A percentile compares a stretch with the other conserved stretches of the same genome.
phyloP scores from a whole-genome alignment of 805 yeast genomes.

The Blastobotrys mokoenaii region DNA sequence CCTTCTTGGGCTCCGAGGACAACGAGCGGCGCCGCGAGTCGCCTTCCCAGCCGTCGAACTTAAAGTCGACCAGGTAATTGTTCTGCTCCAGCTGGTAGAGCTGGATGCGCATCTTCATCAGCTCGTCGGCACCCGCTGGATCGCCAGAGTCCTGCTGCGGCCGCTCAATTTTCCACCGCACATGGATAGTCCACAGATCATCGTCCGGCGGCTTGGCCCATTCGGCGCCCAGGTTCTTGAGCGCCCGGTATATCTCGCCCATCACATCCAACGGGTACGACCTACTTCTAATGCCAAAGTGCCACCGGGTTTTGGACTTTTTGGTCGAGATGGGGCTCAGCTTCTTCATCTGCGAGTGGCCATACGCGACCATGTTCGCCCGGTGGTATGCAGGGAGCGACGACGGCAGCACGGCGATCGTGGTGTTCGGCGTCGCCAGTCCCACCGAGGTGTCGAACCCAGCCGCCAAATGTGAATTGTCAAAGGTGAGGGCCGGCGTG shows the following conservation, averaged over 20 bases:
- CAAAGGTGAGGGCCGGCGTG: conserved; percentile 33
- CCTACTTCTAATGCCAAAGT: conserved; percentile 92
- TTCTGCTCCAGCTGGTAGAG: conserved; percentile 92
- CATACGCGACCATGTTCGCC: conserved; percentile 72
- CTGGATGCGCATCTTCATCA: conserved; percentile 96
- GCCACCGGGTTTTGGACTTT: conserved; percentile 94
- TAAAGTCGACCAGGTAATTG: conserved; percentile 91
- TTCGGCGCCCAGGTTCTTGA: conserved; percentile 90
- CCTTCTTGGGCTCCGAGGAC: conserved; percentile 24
- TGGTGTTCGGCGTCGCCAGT: conserved; percentile 50
- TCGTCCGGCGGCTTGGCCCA: conserved; percentile 81
- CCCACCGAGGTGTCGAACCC: conserved; percentile 21
- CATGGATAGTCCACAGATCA: conserved; percentile 91
- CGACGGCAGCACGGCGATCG: conserved; percentile 88
- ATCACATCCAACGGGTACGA: conserved; percentile 96
- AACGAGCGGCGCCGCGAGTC: conserved; percentile 6
- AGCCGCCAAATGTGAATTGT: conserved; percentile 30
- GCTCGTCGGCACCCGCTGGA: conserved; percentile 33
- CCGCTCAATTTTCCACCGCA: conserved; percentile 71
- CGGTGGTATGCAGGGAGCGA: conserved; percentile 91
- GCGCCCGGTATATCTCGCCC: conserved; percentile 95
- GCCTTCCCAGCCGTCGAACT: conserved; percentile 93
- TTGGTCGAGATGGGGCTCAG: conserved; percentile 47
- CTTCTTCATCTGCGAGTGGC: conserved; percentile 34
- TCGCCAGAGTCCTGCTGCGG: conserved; percentile 9